Percentiles rank a stretch among this genome's conserved stretches.
Conservation (phyloP, 441 rosid species). For the Capsella rubella region DNA sequence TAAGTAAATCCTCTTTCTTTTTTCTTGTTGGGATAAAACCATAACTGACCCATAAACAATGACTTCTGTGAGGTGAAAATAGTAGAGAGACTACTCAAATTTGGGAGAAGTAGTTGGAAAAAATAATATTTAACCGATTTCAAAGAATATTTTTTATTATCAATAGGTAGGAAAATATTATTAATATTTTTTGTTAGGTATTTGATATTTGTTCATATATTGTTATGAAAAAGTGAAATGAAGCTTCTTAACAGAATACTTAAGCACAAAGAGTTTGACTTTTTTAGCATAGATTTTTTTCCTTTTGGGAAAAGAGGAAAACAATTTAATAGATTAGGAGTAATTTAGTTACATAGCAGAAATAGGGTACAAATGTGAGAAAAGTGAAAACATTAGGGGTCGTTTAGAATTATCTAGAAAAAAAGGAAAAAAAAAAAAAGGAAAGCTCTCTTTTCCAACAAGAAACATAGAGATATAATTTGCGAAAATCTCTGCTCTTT, state of each 20-base stretch:
- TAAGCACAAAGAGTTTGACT: conserved; percentile 10
- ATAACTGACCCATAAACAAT: neutral
- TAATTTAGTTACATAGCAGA: neutral
- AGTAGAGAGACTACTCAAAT: conserved; percentile 1
- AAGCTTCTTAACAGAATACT: too few relatives aligned
- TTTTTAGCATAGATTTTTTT: neutral
- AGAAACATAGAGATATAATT: conserved; percentile 45
- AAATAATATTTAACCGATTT: conserved; percentile 6
- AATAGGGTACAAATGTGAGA: neutral
- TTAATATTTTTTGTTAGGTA: conserved; percentile 6
- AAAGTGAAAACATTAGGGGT: neutral
- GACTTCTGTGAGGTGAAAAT: neutral
- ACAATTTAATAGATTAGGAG: neutral
- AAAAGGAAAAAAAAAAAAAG: conserved; percentile 15
- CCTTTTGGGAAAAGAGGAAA: neutral
- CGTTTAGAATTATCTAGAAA: conserved; percentile 14
- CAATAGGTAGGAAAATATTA: conserved; percentile 7
- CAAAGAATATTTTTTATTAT: too few relatives aligned
- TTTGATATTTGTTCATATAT: neutral
- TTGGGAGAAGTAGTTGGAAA: conserved; percentile 17
- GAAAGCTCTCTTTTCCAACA: conserved; percentile 43
- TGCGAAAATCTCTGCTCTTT: conserved; percentile 21
- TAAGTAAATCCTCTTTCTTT: neutral
- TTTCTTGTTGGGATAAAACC: neutral
- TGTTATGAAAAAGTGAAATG: too few relatives aligned